A percentile compares a stretch with the other conserved stretches of the same genome.
phyloP scores from a whole-genome alignment of 306 rosid species.

The Oxytropis ochrocephala region DNA sequence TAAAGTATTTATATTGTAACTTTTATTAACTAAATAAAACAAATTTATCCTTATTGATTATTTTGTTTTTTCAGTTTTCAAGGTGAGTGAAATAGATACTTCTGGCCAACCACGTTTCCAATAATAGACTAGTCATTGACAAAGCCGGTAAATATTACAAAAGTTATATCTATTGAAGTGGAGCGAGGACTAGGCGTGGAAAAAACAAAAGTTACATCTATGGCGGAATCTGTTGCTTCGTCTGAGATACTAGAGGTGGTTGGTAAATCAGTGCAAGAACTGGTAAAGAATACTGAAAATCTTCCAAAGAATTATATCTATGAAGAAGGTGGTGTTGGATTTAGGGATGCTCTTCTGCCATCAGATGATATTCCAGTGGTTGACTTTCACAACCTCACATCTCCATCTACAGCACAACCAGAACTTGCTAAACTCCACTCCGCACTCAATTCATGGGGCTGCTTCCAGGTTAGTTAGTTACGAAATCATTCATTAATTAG shows the following conservation, averaged over 20 bases:
- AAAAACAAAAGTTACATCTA: background rate
- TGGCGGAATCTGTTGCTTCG: constrained; percentile 17
- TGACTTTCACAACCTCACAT: constrained; percentile 23
- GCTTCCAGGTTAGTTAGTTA: constrained; percentile 42
- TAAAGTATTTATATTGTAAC: no score
- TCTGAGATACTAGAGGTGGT: no score
- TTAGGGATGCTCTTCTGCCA: constrained; percentile 22
- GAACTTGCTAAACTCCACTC: constrained; percentile 29
- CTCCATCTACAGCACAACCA: background rate
- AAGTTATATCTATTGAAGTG: no score
- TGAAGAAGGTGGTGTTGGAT: constrained; percentile 22
- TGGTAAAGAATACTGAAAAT: constrained; percentile 4
- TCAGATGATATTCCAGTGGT: constrained; percentile 29
- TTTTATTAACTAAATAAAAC: no score
- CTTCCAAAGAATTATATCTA: constrained; percentile 28
- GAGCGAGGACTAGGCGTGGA: no score
- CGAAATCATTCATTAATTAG: no score
- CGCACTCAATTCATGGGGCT: constrained; percentile 40
- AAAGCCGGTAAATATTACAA: no score
- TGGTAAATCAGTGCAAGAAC: constrained; percentile 35
- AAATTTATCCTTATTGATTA: no score
- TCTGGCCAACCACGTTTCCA: no score
- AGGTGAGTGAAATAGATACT: no score
- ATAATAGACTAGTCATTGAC: no score
- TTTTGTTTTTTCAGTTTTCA: no score